Evolutionary conservation across 2,329 filamentous ascomycete species (phyloP).

Genomic region (Ophiostoma piceae): DNA sequence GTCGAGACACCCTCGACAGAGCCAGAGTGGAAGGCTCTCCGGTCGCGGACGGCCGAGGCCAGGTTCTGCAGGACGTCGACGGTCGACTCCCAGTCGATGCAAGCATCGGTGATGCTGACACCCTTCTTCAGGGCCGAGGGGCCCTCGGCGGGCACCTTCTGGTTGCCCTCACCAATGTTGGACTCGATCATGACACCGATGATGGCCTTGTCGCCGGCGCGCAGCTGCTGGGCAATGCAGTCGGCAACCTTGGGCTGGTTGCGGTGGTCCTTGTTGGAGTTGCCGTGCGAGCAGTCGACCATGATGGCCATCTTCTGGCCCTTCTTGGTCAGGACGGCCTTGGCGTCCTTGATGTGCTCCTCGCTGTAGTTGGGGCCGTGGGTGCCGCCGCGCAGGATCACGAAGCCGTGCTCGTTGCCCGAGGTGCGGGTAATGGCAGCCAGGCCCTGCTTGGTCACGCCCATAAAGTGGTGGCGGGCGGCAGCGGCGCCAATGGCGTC

Average conservation of each 20-base stretch:
- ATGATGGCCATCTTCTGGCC: slow-evolving; percentile 84
- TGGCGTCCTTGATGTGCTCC: slow-evolving; percentile 69
- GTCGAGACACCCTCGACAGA: slow-evolving; percentile 32
- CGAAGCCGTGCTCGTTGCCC: slow-evolving; percentile 95
- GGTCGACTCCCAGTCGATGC: slow-evolving; percentile 88
- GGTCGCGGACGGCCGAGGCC: slow-evolving; percentile 72
- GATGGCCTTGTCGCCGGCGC: slow-evolving; percentile 79
- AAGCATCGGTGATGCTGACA: slow-evolving; percentile 92
- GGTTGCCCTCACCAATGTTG: slow-evolving; percentile 86
- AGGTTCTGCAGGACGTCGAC: slow-evolving; percentile 77
- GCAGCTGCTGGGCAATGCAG: slow-evolving; percentile 75
- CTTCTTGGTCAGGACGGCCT: slow-evolving; percentile 75
- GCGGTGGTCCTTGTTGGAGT: slow-evolving; percentile 94
- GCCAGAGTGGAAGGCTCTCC: slow-evolving; percentile 53
- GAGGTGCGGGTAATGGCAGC: slow-evolving; percentile 90
- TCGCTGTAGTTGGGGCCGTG: slow-evolving; percentile 92
- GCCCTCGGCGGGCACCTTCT: slow-evolving; percentile 82
- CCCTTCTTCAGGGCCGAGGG: slow-evolving; percentile 75
- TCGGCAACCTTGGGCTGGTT: slow-evolving; percentile 94
- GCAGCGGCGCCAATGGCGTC: slow-evolving; percentile 88
- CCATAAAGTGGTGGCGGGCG: slow-evolving; percentile 93
- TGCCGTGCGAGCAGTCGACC: slow-evolving; percentile 98
- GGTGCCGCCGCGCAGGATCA: slow-evolving; percentile 87
- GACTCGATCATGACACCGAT: slow-evolving; percentile 99
- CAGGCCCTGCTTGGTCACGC: slow-evolving; percentile 94